Evolutionary conservation across 2,329 filamentous ascomycete genomes (phyloP).

Genomic region (Plenodomus lindquistii): DNA sequence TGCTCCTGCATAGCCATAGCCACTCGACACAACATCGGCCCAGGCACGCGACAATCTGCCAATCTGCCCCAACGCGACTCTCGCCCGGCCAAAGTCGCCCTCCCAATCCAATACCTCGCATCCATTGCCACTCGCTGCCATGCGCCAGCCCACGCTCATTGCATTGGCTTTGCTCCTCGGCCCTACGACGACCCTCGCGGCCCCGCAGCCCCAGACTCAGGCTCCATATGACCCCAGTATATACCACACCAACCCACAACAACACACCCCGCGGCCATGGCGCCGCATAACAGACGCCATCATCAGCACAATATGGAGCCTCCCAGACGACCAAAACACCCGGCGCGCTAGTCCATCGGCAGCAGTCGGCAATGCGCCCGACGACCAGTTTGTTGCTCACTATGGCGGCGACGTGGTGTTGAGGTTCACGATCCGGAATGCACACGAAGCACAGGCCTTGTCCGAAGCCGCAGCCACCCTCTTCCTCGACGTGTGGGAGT

Average conservation of each 20-base stretch:
- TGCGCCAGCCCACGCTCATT: constrained; percentile 33
- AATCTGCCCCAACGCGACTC: background rate
- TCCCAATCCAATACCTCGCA: background rate
- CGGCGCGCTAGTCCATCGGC: background rate
- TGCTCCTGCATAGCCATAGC: too few species aligned
- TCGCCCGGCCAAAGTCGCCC: background rate
- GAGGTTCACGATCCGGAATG: constrained; percentile 76
- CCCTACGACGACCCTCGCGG: constrained; percentile 32
- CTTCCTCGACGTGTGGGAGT: constrained; percentile 90
- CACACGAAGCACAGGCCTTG: constrained; percentile 70
- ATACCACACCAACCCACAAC: constrained; percentile 12
- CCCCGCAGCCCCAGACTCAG: constrained; percentile 33
- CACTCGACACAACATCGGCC: too few species aligned
- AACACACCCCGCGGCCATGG: constrained; percentile 37
- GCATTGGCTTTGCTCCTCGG: constrained; percentile 36
- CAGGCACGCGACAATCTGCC: constrained; percentile 8
- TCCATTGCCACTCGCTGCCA: constrained; percentile 11
- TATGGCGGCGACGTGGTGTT: constrained; percentile 87
- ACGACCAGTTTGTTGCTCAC: constrained; percentile 42
- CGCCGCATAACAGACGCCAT: constrained; percentile 43
- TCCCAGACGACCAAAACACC: constrained; percentile 24
- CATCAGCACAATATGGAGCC: constrained; percentile 37
- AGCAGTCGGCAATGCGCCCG: constrained; percentile 9
- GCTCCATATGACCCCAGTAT: constrained; percentile 13
- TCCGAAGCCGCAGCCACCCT: constrained; percentile 74